Base-by-base conservation (phyloP, 2,329 filamentous ascomycete species). In the Aspergillus sp. region DNA sequence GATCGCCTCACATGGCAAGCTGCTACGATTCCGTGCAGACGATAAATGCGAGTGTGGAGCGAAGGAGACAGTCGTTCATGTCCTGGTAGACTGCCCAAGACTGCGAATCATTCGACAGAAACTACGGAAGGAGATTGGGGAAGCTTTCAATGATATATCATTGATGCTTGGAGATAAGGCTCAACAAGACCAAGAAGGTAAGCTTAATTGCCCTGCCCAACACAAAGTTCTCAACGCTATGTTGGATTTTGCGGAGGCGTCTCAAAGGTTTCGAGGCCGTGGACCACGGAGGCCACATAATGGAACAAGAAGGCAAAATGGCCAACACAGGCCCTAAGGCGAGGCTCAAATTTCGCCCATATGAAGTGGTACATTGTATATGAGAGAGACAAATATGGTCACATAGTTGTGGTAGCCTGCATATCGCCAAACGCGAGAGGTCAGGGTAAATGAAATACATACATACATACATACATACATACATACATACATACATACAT, bases 321-420 rank as follows among this genome's bases (percentile, higher is more conserved):
- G 51, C 49, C 42, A 51, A 33, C 40, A 48, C 27, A 51, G 48
- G 52, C 50, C 42, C 32, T 48, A 19, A 19, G 51, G 49, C 47
- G 47, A 51, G 52, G 50, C 52, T 48, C 49, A 31, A 56, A 55
- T 48, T 52, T 56, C 46, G 43, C 48, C 46, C 41, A 40, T 56
- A 19, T 19, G 19, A 19, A 19, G 19, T 4, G 19, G 19, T 19
- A 19, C 4, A 19, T 19, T 19, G 19, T 19, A 19, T 19, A 19
- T 19, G 19, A 19, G 19, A 19, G 19, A 19, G 19, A 19, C 19
- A 19, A 19, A 19, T 19, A 19, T 19, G 19, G 19, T 19, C 19
- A 19, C 19, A 19, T 19, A 19, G 19, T 19, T 19, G 19, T 19
- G 19, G 19, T 19, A 19, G 19, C 19, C 19, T 19, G 19, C 19